These are phyloP conservation scores for Mortierella claussenii DNA, from an alignment of 192 early-diverging fungal genomes.

Conservation along the genomic window DNA sequence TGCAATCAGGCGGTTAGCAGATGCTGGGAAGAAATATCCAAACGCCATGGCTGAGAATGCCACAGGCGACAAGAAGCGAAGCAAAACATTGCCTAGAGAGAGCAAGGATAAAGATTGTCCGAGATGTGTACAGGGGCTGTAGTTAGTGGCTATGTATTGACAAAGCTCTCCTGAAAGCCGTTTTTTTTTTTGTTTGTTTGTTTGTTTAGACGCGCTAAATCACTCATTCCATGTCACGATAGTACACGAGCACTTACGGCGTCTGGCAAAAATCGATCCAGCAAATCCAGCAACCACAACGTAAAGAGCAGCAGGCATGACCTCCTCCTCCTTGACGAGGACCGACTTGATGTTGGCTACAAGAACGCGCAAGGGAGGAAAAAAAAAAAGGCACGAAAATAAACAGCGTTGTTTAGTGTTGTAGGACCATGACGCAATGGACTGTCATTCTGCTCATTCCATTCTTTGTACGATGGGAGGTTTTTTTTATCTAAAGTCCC, in stretches of 20 bases:
- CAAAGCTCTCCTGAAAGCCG: too few relatives aligned
- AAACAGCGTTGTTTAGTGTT: neutral
- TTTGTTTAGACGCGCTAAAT: too few relatives aligned
- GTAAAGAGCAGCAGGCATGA: slow-evolving; percentile 52
- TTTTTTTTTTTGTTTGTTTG: too few relatives aligned
- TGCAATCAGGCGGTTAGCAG: slow-evolving; percentile 44
- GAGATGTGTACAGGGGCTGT: neutral
- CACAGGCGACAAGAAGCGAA: slow-evolving; percentile 43
- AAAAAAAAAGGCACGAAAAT: too few relatives aligned
- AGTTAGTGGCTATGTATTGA: neutral
- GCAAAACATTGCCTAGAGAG: slow-evolving; percentile 34
- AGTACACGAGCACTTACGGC: slow-evolving; percentile 46
- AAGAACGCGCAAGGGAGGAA: neutral
- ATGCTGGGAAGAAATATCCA: slow-evolving; percentile 52
- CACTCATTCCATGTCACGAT: too few relatives aligned
- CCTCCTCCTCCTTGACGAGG: slow-evolving; percentile 52
- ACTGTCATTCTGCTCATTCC: neutral
- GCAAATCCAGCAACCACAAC: slow-evolving; percentile 52
- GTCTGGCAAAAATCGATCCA: slow-evolving; percentile 43
- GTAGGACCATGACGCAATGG: neutral
- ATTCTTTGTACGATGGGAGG: neutral
- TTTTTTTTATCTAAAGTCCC: too few relatives aligned
- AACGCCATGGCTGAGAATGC: slow-evolving; percentile 52
- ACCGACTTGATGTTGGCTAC: slow-evolving; percentile 50
- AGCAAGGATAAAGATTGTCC: neutral